phyloP scores from a whole-genome alignment of 2,329 filamentous ascomycete genomes.

The Venturia effusa region DNA sequence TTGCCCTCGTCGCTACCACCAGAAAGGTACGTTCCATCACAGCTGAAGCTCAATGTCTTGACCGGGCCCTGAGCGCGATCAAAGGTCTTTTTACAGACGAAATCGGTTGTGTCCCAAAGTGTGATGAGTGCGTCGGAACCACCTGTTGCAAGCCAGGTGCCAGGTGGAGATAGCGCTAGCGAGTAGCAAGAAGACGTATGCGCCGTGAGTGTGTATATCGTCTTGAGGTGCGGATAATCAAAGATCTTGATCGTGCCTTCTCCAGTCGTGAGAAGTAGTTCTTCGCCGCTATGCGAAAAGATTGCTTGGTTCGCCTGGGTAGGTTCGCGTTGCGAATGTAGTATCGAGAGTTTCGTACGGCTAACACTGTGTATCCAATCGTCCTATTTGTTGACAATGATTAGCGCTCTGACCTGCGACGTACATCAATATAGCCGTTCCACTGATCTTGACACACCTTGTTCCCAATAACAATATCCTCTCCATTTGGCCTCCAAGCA shows the following conservation, averaged over 20 bases:
- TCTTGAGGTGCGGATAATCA: conserved; percentile 49
- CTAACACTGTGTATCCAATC: conserved; percentile 54
- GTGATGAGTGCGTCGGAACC: conserved; percentile 65
- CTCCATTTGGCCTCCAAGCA: conserved; percentile 63
- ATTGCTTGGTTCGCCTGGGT: conserved; percentile 61
- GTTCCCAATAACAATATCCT: conserved; percentile 59
- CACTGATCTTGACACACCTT: conserved; percentile 38
- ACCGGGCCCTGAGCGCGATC: conserved; percentile 60
- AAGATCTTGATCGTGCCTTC: conserved; percentile 63
- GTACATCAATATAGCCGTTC: not conserved
- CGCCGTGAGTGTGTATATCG: conserved; percentile 51
- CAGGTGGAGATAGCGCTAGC: conserved; percentile 59
- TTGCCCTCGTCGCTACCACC: conserved; percentile 65
- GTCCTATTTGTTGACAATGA: conserved; percentile 31
- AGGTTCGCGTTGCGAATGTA: conserved; percentile 49
- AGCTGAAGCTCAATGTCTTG: conserved; percentile 63
- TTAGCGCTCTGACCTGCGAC: not conserved
- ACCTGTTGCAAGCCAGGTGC: conserved; percentile 61
- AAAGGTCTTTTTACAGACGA: conserved; percentile 64
- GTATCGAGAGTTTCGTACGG: conserved; percentile 43
- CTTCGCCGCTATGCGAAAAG: conserved; percentile 63
- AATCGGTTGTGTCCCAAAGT: conserved; percentile 68
- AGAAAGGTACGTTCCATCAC: conserved; percentile 64
- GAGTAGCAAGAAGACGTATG: conserved; percentile 64
- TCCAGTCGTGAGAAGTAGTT: conserved; percentile 59